phyloP scores from a whole-genome alignment of 1,139 yeast species.

The Chernovozyma sophiae-reginae region DNA sequence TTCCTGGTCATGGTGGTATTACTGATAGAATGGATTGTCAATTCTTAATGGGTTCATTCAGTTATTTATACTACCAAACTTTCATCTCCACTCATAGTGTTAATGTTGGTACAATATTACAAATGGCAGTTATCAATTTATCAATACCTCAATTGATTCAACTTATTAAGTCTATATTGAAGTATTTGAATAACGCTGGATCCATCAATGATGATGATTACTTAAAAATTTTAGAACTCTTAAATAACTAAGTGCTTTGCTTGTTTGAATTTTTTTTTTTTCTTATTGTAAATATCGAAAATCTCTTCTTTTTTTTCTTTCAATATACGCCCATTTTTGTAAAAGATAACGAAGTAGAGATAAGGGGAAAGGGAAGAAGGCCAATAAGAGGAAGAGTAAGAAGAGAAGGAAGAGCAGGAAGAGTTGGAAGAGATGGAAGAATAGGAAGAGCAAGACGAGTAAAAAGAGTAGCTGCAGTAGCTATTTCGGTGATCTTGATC shows the following conservation, averaged over 20 bases:
- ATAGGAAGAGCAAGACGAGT: too few species aligned
- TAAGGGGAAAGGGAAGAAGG: too few species aligned
- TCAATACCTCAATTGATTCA: conserved; percentile 62
- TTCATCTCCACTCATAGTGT: conserved; percentile 74
- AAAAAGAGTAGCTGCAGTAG: too few species aligned
- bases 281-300: too few species aligned
- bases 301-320: too few species aligned
- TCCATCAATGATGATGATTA: conserved; percentile 34
- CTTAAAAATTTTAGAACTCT: conserved; percentile 22
- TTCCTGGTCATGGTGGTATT: conserved; percentile 98
- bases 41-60: conserved; percentile 94
- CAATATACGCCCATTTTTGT: too few species aligned
- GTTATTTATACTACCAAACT: conserved; percentile 88
- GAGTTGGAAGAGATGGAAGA: too few species aligned
- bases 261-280: too few species aligned
- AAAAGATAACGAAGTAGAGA: too few species aligned
- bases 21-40: conserved; percentile 98
- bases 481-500: too few species aligned
- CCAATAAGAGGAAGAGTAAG: too few species aligned
- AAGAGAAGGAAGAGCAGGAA: too few species aligned
- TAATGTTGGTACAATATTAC: conserved; percentile 69
- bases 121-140: conserved; percentile 70
- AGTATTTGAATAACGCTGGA: conserved; percentile 58
- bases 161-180: conserved; percentile 57
- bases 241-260: conserved; percentile 15